Base-by-base conservation (phyloP, 2,329 filamentous ascomycete species). In the Arthrobotrys iridis region DNA sequence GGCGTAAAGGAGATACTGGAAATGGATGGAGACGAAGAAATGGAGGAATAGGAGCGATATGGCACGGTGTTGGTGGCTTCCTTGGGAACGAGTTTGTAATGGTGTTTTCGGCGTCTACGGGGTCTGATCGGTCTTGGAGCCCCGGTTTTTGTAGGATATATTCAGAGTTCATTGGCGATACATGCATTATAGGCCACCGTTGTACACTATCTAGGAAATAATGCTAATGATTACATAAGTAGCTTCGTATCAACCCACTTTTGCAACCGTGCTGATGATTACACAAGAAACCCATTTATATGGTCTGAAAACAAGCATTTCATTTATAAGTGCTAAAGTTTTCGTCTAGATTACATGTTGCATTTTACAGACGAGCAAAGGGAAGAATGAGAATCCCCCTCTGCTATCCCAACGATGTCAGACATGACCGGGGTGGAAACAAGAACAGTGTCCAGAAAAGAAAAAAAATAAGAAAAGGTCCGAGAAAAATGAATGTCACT, bases 271-370 rank as follows among this genome's bases (percentile, higher is more conserved):
- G n/a, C n/a, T n/a, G n/a, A n/a, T n/a, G n/a, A n/a, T n/a, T n/a
- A n/a, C n/a, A n/a, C n/a, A 52, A 43, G n/a, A 37, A 22, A 43
- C 18, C 11, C 13, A 3, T 13, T 11, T 43, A 18, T 35, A 66
- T 67, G 70, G 70, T 66, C 70, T 52, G 70, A 74, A 74, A 74
- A 65, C 68, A 62, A 58, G 63, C 63, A 57, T 74, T 74, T 62
- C 45, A 67, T 67, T 66, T 30, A 63, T 57, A 33, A 55, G n/a
- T 55, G 37, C 45, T 55, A 55, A 55, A 55, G 70, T 67, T 74
- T 74, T 74, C 70, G 70, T 74, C 70, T 74, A 74, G 70, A 74
- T 74, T 74, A 74, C 70, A 74, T 67, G 70, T 74, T 74, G 62
- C 46, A 41, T 24, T 30, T 24, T 57, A 22, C 13, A 62, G 68